These are phyloP conservation scores for Pythium periplocum DNA, from an alignment of 352 stramenopile species.

Conservation along the genomic window DNA sequence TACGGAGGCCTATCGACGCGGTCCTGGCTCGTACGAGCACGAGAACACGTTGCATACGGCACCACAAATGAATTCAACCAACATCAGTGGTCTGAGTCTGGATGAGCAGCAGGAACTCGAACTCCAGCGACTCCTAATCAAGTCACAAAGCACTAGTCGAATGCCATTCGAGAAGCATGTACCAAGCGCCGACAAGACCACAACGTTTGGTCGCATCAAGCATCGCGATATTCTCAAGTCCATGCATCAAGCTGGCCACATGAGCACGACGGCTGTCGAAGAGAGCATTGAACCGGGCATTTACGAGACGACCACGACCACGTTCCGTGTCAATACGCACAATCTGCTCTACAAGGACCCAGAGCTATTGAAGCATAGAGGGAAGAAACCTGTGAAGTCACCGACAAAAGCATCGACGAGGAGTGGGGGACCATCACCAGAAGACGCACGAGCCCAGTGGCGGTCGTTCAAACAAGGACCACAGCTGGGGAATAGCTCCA, in stretches of 20 bases:
- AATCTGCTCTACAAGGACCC: slow-evolving; percentile 34
- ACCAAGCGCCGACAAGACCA: not conserved
- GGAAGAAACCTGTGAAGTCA: not conserved
- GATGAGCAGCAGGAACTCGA: slow-evolving; percentile 13
- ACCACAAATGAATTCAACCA: not conserved
- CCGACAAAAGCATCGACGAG: not conserved
- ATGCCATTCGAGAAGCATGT: not conserved
- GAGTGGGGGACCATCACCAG: not conserved
- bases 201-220: slow-evolving; percentile 14
- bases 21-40: slow-evolving; percentile 22
- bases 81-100: not conserved
- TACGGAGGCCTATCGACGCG: slow-evolving; percentile 31
- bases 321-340: slow-evolving; percentile 23
- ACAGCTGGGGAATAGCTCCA: not conserved
- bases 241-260: slow-evolving; percentile 40
- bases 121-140: slow-evolving; percentile 6
- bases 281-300: slow-evolving; percentile 26
- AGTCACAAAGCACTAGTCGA: not conserved
- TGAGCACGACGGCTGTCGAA: slow-evolving; percentile 18
- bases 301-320: slow-evolving; percentile 23
- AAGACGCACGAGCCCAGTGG: not conserved
- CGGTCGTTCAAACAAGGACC: not conserved
- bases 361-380: not conserved
- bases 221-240: slow-evolving; percentile 41
- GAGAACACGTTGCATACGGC: not conserved